Evolutionary conservation across 768 basidiomycete genomes (phyloP), one percentile per base, ranked within the genome.

Genomic region (Trametes villosa): DNA sequence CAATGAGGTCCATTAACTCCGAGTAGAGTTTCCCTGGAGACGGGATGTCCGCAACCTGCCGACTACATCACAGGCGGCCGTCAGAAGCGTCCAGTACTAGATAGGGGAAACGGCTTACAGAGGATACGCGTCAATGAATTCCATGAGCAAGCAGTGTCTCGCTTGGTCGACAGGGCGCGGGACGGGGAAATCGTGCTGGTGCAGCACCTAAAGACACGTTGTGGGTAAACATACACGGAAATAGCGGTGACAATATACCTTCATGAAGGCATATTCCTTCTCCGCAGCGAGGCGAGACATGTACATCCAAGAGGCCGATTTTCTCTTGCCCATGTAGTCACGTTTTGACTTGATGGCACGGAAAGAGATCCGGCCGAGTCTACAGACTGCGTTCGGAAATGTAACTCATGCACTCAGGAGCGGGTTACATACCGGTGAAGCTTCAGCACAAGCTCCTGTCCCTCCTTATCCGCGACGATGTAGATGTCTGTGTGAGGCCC

Each of bases 251-350:
- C 40, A 31, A 54, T 77, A 42, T 55, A 94, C 96, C 82, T 97
- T 98, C 93, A 99, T 96, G 74, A 98, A 99, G 1, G 93, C 94
- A 85, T 88, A 99, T 72, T 99, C 97, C 71, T 98, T 98, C 77
- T 96, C 90, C 9, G 97, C 97, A 18, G 96, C 90, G 46, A 99
- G 76, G 22, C 97, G 85, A 22, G 94, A 96, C 92, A 99, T 93
- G 76, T 98, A 98, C 95, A 98, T 97, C 97, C 97, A 99, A 18
- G 93, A 93, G 0, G 97, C 96, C 18, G 90, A 92, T 75, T 94
- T 94, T 41, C 97, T 85, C 74, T 95, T 96, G 24, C 96, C 94
- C 56, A 99, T 78, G 72, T 98, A 99, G 71, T 99, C 97, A 60
- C 97, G 82, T 71, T 98, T 98, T 68, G 89, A 83, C 76, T 99